Percentiles rank a stretch among this genome's conserved stretches.
Evolutionary conservation across 31 red algal species (phyloP).

Genomic region (Pterothamnion heteromorphum): DNA sequence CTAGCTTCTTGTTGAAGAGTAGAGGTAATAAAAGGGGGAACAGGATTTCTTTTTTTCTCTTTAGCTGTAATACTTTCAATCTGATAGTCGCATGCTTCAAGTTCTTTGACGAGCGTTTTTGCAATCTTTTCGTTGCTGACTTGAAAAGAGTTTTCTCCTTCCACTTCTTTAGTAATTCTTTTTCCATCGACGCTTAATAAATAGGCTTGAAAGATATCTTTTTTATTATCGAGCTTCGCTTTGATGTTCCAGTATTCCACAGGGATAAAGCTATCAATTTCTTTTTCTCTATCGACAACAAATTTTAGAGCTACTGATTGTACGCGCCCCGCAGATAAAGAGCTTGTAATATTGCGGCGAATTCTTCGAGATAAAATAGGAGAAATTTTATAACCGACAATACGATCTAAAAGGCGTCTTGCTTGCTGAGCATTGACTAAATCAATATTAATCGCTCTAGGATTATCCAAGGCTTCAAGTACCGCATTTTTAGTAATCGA

Average conservation of each 20-base stretch:
- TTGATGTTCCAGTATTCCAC: constrained; percentile 16
- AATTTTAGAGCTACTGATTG: constrained; percentile 55
- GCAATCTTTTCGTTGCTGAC: not conserved
- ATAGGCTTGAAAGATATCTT: not conserved
- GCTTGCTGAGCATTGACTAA: constrained; percentile 55
- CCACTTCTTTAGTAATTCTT: not conserved
- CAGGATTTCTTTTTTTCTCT: constrained; percentile 19
- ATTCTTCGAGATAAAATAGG: constrained; percentile 54
- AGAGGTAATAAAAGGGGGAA: constrained; percentile 52
- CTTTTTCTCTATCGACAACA: constrained; percentile 41
- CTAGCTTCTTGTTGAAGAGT: constrained; percentile 57
- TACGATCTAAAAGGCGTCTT: constrained; percentile 47
- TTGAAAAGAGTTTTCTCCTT: not conserved
- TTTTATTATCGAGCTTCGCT: not conserved
- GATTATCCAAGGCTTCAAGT: constrained; percentile 5
- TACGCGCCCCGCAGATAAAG: constrained; percentile 53
- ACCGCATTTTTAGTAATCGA: constrained; percentile 58
- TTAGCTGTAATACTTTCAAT: constrained; percentile 44
- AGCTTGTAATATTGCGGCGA: not conserved
- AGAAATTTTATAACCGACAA: constrained; percentile 55
- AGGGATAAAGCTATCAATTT: constrained; percentile 33
- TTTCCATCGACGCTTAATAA: not conserved
- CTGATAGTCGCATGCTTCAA: not conserved
- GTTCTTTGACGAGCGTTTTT: not conserved
- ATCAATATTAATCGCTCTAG: constrained; percentile 43